Evolutionary conservation across 2,329 filamentous ascomycete species (phyloP), one percentile per base, ranked within the genome.

Genomic region (Sclerotinia minor): DNA sequence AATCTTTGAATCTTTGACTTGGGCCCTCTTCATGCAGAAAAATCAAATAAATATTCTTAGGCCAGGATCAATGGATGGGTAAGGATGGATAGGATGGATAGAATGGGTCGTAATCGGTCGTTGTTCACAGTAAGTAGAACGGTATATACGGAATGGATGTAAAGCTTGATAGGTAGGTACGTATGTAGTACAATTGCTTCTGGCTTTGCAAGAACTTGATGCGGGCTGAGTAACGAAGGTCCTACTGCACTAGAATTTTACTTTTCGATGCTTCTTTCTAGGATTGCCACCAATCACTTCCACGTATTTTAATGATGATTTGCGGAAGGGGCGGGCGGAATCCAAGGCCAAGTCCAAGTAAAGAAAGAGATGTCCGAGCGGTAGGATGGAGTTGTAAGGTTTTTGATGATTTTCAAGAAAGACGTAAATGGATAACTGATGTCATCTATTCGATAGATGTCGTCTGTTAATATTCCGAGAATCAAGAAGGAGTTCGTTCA

Each of bases 161-260:
- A 47, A 15, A 41, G 57, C 24, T 29, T 59, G 41, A 59, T 29
- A 59, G 57, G 57, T n/a, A n/a, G n/a, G n/a, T n/a, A n/a, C n/a
- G n/a, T n/a, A n/a, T n/a, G n/a, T n/a, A n/a, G n/a, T 47, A 24
- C 24, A 32, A 47, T 47, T n/a, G 41, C 44, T 60, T n/a, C 26
- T 45, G 7, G 44, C 19, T 32, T 32, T n/a, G 44, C 58, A 61
- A 35, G 26, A 29, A 29, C 44, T 47, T 58, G 32, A 38, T 60
- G 44, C 57, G 19, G 26, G 44, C 57, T 60, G 57, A 60, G 57
- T 60, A 60, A 60, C 44, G n/a, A n/a, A n/a, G n/a, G 57, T 49
- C 57, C 57, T n/a, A 17, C 41, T n/a, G n/a, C n/a, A n/a, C n/a
- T 49, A 61, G 58, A 21, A 49, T 44, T 57, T 60, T 49, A 26